Conservation (phyloP, 148 eudicot genomes). For the Rhododendron williamsianum region DNA sequence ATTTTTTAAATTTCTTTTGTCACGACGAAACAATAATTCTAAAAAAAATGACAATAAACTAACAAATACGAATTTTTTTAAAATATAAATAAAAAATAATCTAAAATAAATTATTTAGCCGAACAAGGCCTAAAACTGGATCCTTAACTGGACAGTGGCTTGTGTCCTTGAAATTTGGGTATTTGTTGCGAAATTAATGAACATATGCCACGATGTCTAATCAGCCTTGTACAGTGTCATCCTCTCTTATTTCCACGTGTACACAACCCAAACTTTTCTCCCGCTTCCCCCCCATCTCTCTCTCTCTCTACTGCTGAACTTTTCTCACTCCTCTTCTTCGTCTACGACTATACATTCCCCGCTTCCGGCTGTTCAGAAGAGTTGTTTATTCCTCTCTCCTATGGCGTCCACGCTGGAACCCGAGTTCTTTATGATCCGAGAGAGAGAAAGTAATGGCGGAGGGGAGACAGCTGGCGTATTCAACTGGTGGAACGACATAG, state of each 20-base stretch:
- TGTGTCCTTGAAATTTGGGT: not conserved
- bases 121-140: no score
- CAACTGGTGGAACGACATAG: conserved; percentile 21
- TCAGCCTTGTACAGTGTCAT: not conserved
- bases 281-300: not conserved
- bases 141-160: no score
- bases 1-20: no score
- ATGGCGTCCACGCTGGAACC: not conserved
- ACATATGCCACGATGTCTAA: not conserved
- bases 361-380: not conserved
- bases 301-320: not conserved
- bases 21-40: no score
- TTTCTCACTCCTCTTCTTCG: not conserved
- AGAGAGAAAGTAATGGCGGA: not conserved
- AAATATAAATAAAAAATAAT: no score
- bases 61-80: no score
- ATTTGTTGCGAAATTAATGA: conserved; percentile 5
- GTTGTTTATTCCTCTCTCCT: not conserved
- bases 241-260: not conserved
- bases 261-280: not conserved
- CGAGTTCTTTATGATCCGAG: not conserved
- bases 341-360: not conserved
- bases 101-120: no score
- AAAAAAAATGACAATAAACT: no score
- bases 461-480: not conserved